phyloP scores from a whole-genome alignment of 2,329 filamentous ascomycete species.

The Neurospora sp. region DNA sequence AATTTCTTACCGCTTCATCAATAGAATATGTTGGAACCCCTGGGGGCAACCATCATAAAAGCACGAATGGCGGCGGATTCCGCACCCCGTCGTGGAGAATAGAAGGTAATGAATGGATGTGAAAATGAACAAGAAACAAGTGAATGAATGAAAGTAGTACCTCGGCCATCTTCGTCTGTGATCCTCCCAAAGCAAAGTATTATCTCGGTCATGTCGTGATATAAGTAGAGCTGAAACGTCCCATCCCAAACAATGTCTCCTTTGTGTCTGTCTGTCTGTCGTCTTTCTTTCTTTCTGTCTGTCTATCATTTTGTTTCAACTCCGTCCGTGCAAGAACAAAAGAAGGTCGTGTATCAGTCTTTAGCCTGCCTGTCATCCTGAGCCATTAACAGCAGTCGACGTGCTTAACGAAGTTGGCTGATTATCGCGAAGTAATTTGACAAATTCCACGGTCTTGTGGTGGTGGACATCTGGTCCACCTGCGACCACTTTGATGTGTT shows the following conservation, averaged over 20 bases:
- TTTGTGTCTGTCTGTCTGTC: neutral
- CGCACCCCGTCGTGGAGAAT: neutral
- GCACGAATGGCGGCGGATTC: neutral
- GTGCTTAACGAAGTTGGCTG: slow-evolving; percentile 3
- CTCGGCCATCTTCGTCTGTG: neutral
- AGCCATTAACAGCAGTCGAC: slow-evolving; percentile 3
- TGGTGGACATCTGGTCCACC: slow-evolving; percentile 5
- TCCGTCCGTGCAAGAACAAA: neutral
- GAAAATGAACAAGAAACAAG: neutral
- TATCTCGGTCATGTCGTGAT: neutral
- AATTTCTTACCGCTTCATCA: neutral
- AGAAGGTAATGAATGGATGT: neutral
- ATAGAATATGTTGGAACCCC: neutral
- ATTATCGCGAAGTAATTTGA: slow-evolving; percentile 7
- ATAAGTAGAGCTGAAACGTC: neutral
- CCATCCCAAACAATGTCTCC: neutral
- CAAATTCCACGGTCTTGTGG: slow-evolving; percentile 16
- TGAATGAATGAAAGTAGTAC: neutral
- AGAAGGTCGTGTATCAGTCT: neutral
- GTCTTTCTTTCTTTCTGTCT: neutral
- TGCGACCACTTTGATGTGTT: neutral
- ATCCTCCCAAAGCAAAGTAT: neutral
- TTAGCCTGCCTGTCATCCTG: neutral
- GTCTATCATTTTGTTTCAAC: neutral
- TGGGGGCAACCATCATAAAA: neutral